phyloP scores from a whole-genome alignment of 2,329 filamentous ascomycete species.

The Ambrosiella xylebori region DNA sequence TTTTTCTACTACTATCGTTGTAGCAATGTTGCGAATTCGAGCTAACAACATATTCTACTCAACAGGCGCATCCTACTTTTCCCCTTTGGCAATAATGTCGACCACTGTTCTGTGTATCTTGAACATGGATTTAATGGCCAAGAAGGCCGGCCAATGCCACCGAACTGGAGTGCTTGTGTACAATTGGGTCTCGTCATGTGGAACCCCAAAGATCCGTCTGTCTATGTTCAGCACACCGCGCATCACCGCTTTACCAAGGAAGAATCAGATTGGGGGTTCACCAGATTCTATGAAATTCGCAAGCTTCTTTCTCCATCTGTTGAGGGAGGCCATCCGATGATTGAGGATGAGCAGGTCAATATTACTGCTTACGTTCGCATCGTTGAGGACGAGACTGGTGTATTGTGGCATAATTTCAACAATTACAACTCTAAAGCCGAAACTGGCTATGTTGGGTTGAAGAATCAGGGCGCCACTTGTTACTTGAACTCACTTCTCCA shows the following conservation, averaged over 20 bases:
- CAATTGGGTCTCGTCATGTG: conserved; percentile 89
- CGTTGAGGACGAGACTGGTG: conserved; percentile 73
- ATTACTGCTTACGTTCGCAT: conserved; percentile 71
- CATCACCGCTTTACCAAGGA: conserved; percentile 92
- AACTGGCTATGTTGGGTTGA: conserved; percentile 88
- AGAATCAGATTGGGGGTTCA: conserved; percentile 97
- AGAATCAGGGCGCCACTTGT: conserved; percentile 89
- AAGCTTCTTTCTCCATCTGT: conserved; percentile 75
- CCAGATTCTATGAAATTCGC: conserved; percentile 78
- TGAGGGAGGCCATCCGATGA: conserved; percentile 47
- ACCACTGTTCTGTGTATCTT: conserved; percentile 86
- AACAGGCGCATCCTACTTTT: conserved; percentile 83
- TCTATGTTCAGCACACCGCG: conserved; percentile 67
- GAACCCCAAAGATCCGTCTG: conserved; percentile 82
- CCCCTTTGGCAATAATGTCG: conserved; percentile 84
- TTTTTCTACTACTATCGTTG: conserved; percentile 12
- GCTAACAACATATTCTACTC: conserved; percentile 13
- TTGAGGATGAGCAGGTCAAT: conserved; percentile 61
- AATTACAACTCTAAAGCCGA: conserved; percentile 99
- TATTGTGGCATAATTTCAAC: conserved; percentile 78
- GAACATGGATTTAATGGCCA: conserved; percentile 72
- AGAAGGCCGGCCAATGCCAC: conserved; percentile 42
- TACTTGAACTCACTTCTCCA: conserved; percentile 75
- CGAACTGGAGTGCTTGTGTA: conserved; percentile 92
- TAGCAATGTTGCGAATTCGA: conserved; percentile 5